Base-by-base conservation (phyloP, 1,139 yeast genomes). In the Saccharomyces hybrid region DNA sequence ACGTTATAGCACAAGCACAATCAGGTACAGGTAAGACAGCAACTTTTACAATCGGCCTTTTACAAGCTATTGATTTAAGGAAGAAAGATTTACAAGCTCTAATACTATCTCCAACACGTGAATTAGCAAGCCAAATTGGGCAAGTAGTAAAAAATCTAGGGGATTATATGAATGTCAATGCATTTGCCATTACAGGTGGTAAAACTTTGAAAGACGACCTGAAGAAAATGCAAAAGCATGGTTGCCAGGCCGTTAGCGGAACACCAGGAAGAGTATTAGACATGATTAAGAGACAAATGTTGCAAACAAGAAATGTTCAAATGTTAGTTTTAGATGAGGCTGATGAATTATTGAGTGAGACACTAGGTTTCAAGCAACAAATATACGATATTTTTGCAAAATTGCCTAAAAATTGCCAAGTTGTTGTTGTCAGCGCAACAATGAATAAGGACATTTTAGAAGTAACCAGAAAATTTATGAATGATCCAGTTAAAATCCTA, bases 1-100 rank as follows among this genome's bases (percentile, higher is more conserved):
- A 93, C 69, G 88, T 93, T 2, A 88, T 93, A 57, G 98, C 98
- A 25, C 99, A 93, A 72, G 97, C 98, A 9, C 99, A 93, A 70
- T 88, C 96, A 4, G 99, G 99, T 58, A 93, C 99, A 1, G 99
- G 99, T 66, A 93, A 93, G 71, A 93, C 99, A 0, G 99, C 98
- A 23, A 93, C 99, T 0, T 93, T 93, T 69, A 80, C 96, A 14
- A 89, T 93, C 55, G 96, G 96, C 9, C 85, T 88, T 85, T 75
- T 93, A 54, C 90, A 91, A 69, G 89, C 79, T 20, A 76, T 89
- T 23, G 96, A 90, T 60, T 70, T 86, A 28, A 80, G 77, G 57
- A 75, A 81, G 54, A 78, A 81, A 62, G 90, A 85, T 53, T 56
- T 68, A 13, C 96, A 88, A 71, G 96, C 96, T 5, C 75, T 93